Conservation (phyloP, 179 eudicot genomes). For the Pouteria campechiana region DNA sequence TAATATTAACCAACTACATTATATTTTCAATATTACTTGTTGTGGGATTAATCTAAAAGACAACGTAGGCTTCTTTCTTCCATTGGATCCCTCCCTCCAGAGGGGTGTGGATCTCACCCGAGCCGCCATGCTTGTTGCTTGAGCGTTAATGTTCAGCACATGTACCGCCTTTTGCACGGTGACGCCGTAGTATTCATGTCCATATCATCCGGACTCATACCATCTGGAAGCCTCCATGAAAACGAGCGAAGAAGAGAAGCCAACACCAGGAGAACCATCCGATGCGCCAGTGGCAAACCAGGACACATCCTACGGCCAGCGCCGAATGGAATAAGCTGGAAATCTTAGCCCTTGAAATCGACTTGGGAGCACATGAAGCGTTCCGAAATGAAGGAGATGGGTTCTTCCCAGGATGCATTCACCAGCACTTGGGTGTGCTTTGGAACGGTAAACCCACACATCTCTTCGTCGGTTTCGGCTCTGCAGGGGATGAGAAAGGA, state of each 20-base stretch:
- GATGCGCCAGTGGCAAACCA: not conserved
- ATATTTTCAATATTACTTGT: too few relatives aligned
- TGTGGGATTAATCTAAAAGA: too few relatives aligned
- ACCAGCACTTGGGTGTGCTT: constrained; percentile 1
- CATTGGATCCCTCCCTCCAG: too few relatives aligned
- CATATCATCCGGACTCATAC: not conserved
- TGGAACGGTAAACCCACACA: constrained; percentile 2
- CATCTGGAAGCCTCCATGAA: not conserved
- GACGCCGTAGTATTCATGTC: too few relatives aligned
- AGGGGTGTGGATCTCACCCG: too few relatives aligned
- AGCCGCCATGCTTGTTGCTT: too few relatives aligned
- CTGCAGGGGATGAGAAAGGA: constrained; percentile 5
- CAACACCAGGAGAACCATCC: not conserved
- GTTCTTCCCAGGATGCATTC: constrained; percentile 2
- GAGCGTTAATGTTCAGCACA: too few relatives aligned
- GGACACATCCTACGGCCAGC: constrained; percentile 2
- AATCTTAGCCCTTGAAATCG: not conserved
- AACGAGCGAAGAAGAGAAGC: constrained; percentile 1
- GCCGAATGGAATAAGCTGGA: not conserved
- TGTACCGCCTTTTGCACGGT: too few relatives aligned
- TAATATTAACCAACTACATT: too few relatives aligned
- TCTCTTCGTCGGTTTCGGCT: not conserved
- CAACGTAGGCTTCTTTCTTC: too few relatives aligned
- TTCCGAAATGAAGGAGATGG: not conserved
- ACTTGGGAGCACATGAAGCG: not conserved